phyloP scores from a whole-genome alignment of 1,139 yeast genomes.

The Magnusiomyces ingens region DNA sequence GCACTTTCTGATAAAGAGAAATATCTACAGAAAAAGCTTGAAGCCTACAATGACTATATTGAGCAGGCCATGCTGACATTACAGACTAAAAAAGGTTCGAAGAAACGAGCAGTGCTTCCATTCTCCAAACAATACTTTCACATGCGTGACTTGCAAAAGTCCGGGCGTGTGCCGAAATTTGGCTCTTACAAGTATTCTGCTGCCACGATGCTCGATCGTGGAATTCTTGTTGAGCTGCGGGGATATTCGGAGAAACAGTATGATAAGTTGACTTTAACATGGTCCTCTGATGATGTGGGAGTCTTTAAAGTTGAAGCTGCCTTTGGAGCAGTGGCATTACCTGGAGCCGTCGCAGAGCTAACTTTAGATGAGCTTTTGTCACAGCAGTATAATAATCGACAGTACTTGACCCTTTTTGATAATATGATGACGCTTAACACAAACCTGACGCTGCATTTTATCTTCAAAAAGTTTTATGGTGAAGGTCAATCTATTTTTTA shows the following conservation, averaged over 20 bases:
- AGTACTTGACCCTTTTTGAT: conserved; percentile 49
- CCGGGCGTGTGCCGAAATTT: conserved; percentile 64
- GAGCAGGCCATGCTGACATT: conserved; percentile 58
- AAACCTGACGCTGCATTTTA: conserved; percentile 55
- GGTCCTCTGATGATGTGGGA: conserved; percentile 70
- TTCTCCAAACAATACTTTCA: conserved; percentile 78
- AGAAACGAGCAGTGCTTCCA: conserved; percentile 40
- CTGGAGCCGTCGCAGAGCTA: conserved; percentile 49
- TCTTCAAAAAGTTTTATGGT: conserved; percentile 66
- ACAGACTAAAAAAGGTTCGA: conserved; percentile 49
- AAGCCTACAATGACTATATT: conserved; percentile 63
- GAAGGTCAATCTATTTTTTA: conserved; percentile 16
- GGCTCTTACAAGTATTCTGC: conserved; percentile 82
- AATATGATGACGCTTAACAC: conserved; percentile 57
- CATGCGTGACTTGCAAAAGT: conserved; percentile 60
- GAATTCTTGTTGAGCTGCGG: conserved; percentile 53
- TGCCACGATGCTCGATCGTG: conserved; percentile 67
- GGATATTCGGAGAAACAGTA: conserved; percentile 45
- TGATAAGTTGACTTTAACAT: conserved; percentile 67
- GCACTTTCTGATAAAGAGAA: conserved; percentile 57
- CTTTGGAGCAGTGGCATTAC: conserved; percentile 40
- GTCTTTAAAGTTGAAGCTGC: conserved; percentile 63
- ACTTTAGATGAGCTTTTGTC: conserved; percentile 64
- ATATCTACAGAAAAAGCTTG: conserved; percentile 53
- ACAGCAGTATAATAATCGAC: conserved; percentile 51